Conservation (phyloP, 2,329 filamentous ascomycete genomes). For the Berkeleyomyces basicola region DNA sequence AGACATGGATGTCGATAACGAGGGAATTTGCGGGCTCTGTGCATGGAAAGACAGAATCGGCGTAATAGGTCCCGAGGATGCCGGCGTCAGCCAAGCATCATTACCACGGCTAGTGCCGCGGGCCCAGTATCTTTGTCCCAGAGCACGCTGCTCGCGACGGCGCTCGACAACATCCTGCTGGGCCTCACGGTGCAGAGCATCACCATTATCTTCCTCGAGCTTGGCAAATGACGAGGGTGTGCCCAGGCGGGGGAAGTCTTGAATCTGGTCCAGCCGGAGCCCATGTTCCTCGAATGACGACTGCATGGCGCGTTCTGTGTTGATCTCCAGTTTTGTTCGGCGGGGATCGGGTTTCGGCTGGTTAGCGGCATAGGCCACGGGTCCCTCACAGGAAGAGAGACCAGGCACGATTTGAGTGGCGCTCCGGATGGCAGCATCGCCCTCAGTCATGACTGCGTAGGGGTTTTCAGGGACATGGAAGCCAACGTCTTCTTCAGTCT, state of each 20-base stretch:
- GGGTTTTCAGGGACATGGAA: neutral
- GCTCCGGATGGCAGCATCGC: neutral
- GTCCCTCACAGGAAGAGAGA: neutral
- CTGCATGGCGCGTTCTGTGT: constrained; percentile 3
- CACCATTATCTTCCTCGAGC: neutral
- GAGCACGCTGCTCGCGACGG: neutral
- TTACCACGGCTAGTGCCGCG: neutral
- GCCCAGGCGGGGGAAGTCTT: constrained; percentile 1
- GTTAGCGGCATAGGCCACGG: neutral
- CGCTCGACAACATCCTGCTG: neutral
- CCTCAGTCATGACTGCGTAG: neutral
- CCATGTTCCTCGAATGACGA: neutral
- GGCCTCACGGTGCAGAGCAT: neutral
- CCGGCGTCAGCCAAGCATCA: neutral
- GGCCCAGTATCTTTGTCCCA: constrained; percentile 1
- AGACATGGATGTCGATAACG: neutral
- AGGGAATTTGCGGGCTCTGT: neutral
- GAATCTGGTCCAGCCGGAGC: neutral
- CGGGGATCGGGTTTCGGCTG: constrained; percentile 1
- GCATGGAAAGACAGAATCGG: neutral
- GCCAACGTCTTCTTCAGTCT: neutral
- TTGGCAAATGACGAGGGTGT: neutral
- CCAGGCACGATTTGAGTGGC: neutral
- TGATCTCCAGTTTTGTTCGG: neutral
- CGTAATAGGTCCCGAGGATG: neutral